Base-by-base conservation (phyloP, 108 stramenopile species). In the Cyclotella kingstonii region DNA sequence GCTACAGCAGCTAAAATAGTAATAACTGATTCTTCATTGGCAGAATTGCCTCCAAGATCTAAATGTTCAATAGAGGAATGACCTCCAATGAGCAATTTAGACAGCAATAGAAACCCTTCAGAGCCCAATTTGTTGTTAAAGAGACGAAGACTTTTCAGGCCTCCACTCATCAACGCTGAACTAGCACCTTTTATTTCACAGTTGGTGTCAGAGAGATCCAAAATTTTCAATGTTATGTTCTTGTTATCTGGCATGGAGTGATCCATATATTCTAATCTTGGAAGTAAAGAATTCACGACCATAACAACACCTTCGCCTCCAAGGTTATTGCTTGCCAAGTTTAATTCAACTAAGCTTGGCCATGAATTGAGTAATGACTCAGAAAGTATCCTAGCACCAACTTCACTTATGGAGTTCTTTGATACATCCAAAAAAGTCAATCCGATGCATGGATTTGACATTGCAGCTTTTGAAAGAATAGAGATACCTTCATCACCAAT, bases 11-110 rank as follows among this genome's bases (percentile, higher is more conserved):
- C 47, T 34, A 90, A 51, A 33, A 90, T 34, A 18, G 30, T 27
- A 40, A 83, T 69, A 10, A 90, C 83, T 11, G 77, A 68, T 17
- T 58, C 68, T 67, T 80, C 75, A 2, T 63, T 50, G 11, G 84
- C 85, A 36, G 53, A 54, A 49, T 90, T 90, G 5, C 89, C 89
- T 29, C 85, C 89, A 17, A 90, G 55, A 56, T 90, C 89, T 48
- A 90, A 58, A 43, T 73, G 60, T 50, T 78, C 78, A 62, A 90
- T 64, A 2, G 76, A 63, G 15, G 67, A 57, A 48, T 83, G 82
- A 0, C 80, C 79, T 38, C 82, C 84, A 34, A 33, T 44, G 1
- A 85, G 63, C 26, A 68, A 36, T 10, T 49, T 27, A 5, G 84
- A 50, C 5, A 86, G 40, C 22, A 58, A 60, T 40, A 51, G 41